phyloP scores from a whole-genome alignment of 352 stramenopile genomes.

The Globisporangium okanoganense region DNA sequence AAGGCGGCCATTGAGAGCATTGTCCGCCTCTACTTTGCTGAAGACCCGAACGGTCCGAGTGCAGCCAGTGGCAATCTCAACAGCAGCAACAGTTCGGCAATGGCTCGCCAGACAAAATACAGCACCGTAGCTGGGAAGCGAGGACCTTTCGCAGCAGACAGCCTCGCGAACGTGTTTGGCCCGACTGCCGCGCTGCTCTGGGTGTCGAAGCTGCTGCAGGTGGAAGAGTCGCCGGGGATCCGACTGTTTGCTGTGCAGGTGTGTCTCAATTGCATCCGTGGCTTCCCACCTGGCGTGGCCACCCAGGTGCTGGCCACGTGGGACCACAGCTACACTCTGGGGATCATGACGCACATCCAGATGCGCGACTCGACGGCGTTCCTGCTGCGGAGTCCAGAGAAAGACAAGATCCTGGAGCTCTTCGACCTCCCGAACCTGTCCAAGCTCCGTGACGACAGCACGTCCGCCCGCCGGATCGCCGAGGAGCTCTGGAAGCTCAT shows the following conservation, averaged over 20 bases:
- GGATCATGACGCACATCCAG: slow-evolving; percentile 70
- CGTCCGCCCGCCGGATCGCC: slow-evolving; percentile 54
- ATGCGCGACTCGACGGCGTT: slow-evolving; percentile 76
- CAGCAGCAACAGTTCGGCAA: background rate
- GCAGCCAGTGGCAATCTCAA: slow-evolving; percentile 7
- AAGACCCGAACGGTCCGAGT: slow-evolving; percentile 43
- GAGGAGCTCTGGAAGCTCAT: slow-evolving; percentile 76
- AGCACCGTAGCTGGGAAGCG: slow-evolving; percentile 2
- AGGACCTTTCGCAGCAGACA: slow-evolving; percentile 16
- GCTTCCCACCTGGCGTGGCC: slow-evolving; percentile 64
- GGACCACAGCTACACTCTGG: slow-evolving; percentile 81
- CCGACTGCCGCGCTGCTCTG: slow-evolving; percentile 66
- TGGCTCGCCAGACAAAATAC: slow-evolving; percentile 4
- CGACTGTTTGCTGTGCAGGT: slow-evolving; percentile 76
- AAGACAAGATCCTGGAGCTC: slow-evolving; percentile 59
- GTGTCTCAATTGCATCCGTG: slow-evolving; percentile 76
- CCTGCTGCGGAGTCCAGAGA: slow-evolving; percentile 69
- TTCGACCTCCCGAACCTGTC: slow-evolving; percentile 56
- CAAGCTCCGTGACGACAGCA: slow-evolving; percentile 75
- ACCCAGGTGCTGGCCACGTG: slow-evolving; percentile 76
- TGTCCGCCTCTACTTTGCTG: slow-evolving; percentile 76
- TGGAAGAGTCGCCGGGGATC: slow-evolving; percentile 64
- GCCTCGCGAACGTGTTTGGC: slow-evolving; percentile 58
- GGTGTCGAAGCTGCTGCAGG: slow-evolving; percentile 56
- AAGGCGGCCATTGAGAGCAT: slow-evolving; percentile 85